Evolutionary conservation across 805 yeast genomes (phyloP), one percentile per base, ranked within the genome.

Genomic region (Wickerhamomyces xylosicus): DNA sequence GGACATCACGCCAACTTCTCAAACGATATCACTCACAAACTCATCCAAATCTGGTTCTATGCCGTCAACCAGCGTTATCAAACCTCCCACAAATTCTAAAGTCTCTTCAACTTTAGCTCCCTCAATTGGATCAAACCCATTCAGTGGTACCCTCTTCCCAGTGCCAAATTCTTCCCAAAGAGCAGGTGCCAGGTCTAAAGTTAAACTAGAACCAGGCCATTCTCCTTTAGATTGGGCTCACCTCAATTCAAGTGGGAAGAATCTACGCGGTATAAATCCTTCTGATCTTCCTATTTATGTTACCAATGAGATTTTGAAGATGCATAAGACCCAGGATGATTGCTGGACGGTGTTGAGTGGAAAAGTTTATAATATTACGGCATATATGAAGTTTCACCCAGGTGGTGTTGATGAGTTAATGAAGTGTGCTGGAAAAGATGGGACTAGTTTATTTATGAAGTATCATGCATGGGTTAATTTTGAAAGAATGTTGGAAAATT

Each of bases 171-270:
- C 54, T 8, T 39, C 45, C 17, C 48, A 53, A 38, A 31, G 55
- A 33, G 49, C 47, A 15, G 39, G 39, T 15, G 32, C 47, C 13
- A 58, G 79, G 13, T 58, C 56, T 37, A 84, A 85, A 49, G 89
- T 85, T 4, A 66, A 59, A 0, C 64, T 85, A 15, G 64, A 70
- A 33, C 94, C 92, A 1, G 94, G 95, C 1, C 85, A 78, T 52
- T 85, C 95, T 2, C 89, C 94, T 0, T 58, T 85, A 44, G 95
- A 85, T 54, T 85, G 95, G 95, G 95, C 89, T 13, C 58, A 67
- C 8, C 54, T 74, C 20, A 77, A 74, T 38, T 53, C 61, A 13
- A 61, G 68, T 6, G 71, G 70, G 8, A 54, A 60, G 41, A 66
- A 74, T 42, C 65, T 83, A 33, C 57, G 84, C 46, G 81, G 77